Percentiles rank a stretch among this genome's conserved stretches.
Evolutionary conservation across 73 alveolate species (phyloP).

Genomic region (Urostyla sp.): DNA sequence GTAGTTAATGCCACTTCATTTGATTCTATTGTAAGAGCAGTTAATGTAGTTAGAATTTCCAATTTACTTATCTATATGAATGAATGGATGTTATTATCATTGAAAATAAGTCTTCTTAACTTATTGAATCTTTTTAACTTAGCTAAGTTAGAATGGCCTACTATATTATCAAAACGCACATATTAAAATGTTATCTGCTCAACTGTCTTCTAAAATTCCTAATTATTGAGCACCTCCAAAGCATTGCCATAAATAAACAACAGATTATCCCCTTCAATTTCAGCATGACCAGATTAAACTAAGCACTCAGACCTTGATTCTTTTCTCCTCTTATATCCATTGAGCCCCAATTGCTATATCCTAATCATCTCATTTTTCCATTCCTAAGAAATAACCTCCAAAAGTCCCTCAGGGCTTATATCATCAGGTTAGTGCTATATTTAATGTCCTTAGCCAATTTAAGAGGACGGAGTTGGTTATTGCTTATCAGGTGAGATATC

Average conservation of each 20-base stretch:
- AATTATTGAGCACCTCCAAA: slow-evolving; percentile 84
- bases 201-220: slow-evolving; percentile 86
- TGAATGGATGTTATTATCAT: slow-evolving; percentile 87
- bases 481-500: slow-evolving; percentile 50
- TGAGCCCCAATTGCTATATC: slow-evolving; percentile 79
- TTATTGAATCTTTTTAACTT: slow-evolving; percentile 81
- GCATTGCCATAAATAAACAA: slow-evolving; percentile 96
- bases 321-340: slow-evolving; percentile 86
- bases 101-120: slow-evolving; percentile 83
- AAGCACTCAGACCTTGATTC: slow-evolving; percentile 77
- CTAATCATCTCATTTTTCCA: slow-evolving; percentile 90
- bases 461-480: too few species aligned
- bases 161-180: slow-evolving; percentile 88
- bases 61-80: slow-evolving; percentile 89
- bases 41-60: slow-evolving; percentile 82
- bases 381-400: slow-evolving; percentile 82
- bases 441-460: not conserved
- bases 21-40: slow-evolving; percentile 74
- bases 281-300: slow-evolving; percentile 98
- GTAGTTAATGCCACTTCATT: slow-evolving; percentile 82
- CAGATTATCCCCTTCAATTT: slow-evolving; percentile 93
- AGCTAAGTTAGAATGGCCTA: slow-evolving; percentile 77
- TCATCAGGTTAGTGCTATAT: slow-evolving; percentile 55
- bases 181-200: slow-evolving; percentile 88
- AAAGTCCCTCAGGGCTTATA: slow-evolving; percentile 85